phyloP scores from a whole-genome alignment of 1,139 yeast genomes.

The Debaryomycetaceae sp. region DNA sequence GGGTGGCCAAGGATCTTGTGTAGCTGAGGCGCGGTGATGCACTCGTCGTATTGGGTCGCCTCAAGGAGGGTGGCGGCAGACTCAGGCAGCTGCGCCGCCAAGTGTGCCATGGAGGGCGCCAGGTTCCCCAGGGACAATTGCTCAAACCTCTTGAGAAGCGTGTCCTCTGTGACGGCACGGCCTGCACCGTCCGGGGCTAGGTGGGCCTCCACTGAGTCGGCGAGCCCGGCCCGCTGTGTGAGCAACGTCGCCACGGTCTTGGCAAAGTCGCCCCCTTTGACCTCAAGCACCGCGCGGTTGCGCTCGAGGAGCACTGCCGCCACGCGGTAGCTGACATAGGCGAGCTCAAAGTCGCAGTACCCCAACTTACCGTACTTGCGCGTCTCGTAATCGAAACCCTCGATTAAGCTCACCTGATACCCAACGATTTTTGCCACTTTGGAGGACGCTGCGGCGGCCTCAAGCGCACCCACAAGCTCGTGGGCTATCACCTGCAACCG shows the following conservation, averaged over 20 bases:
- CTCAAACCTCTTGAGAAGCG: conserved; percentile 13
- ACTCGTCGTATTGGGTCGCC: conserved; percentile 18
- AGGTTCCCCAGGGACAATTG: background rate
- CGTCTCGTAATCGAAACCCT: conserved; percentile 30
- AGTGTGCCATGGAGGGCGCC: background rate
- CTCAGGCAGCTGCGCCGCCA: background rate
- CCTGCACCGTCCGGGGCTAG: conserved; percentile 3
- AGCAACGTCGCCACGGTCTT: conserved; percentile 21
- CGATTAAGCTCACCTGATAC: conserved; percentile 30
- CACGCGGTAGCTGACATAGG: conserved; percentile 24
- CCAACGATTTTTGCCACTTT: conserved; percentile 17
- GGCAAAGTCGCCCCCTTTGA: conserved; percentile 17
- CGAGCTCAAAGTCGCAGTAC: conserved; percentile 38
- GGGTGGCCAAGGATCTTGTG: conserved; percentile 13
- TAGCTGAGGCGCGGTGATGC: conserved; percentile 23
- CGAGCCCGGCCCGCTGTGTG: conserved; percentile 14
- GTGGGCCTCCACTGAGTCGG: conserved; percentile 7
- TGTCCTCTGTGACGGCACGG: conserved; percentile 10
- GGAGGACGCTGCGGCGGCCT: conserved; percentile 1
- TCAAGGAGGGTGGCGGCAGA: background rate
- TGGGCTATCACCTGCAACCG: conserved; percentile 3
- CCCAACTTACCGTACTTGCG: conserved; percentile 23
- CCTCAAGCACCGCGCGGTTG: conserved; percentile 13
- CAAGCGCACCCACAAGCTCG: conserved; percentile 1
- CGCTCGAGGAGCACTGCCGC: conserved; percentile 14